phyloP scores from a whole-genome alignment of 208 protist genomes.

The Jaenimonas drosophilae region DNA sequence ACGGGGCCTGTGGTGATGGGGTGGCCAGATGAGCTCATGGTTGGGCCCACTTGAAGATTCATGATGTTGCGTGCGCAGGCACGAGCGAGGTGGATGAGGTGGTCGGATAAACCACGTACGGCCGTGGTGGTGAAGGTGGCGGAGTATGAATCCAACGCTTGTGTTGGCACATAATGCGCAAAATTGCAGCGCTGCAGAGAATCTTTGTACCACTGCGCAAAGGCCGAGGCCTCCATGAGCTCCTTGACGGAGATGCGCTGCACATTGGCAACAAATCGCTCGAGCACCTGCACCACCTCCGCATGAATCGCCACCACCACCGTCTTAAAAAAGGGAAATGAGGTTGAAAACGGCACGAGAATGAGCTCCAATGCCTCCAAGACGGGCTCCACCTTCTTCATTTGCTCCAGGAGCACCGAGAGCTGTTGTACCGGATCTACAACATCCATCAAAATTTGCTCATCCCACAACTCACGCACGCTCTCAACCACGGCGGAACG shows the following conservation, averaged over 20 bases:
- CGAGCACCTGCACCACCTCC: constrained; percentile 68
- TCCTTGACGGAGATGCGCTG: constrained; percentile 48
- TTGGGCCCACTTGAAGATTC: constrained; percentile 39
- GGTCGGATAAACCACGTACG: constrained; percentile 58
- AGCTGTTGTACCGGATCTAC: constrained; percentile 65
- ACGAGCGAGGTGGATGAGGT: constrained; percentile 63
- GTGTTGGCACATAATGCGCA: constrained; percentile 44
- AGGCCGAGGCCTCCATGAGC: constrained; percentile 73
- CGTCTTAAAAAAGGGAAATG: constrained; percentile 64
- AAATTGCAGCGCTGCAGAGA: constrained; percentile 59
- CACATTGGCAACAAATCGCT: constrained; percentile 39
- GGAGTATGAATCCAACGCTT: constrained; percentile 43
- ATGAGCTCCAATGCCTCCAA: constrained; percentile 75
- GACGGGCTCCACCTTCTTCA: constrained; percentile 78
- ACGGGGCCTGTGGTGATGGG: constrained; percentile 74
- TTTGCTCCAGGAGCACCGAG: constrained; percentile 66
- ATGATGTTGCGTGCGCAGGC: constrained; percentile 64
- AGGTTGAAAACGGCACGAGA: constrained; percentile 65
- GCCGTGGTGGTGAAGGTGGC: constrained; percentile 63
- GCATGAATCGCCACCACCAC: constrained; percentile 59
- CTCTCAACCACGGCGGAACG: constrained; percentile 37
- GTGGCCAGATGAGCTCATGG: constrained; percentile 34
- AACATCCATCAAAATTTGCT: constrained; percentile 76
- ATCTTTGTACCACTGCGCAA: constrained; percentile 81
- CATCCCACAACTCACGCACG: constrained; percentile 58